Conservation (phyloP, 2,329 filamentous ascomycete species). For the Samsoniella hepiali region DNA sequence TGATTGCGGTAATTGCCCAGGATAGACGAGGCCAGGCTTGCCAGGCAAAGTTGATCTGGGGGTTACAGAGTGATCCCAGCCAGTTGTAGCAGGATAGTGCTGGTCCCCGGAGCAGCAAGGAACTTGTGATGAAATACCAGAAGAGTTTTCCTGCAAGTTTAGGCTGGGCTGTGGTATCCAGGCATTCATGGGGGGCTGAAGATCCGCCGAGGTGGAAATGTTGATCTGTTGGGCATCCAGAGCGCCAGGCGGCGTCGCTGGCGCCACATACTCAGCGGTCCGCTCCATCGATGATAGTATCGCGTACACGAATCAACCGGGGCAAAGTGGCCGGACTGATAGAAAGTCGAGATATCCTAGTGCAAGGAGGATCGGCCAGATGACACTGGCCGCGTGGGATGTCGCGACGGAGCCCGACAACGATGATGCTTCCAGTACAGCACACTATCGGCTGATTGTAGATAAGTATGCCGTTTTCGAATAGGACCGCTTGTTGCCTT, state of each 20-base stretch:
- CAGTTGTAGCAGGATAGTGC: neutral
- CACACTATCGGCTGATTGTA: neutral
- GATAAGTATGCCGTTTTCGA: neutral
- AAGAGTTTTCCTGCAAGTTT: neutral
- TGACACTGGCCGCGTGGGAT: neutral
- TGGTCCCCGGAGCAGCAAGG: neutral
- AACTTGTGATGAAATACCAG: neutral
- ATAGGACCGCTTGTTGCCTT: neutral
- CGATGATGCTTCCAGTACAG: neutral
- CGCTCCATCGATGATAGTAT: conserved; percentile 13
- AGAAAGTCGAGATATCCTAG: neutral
- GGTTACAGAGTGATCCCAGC: conserved; percentile 10
- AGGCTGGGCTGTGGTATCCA: conserved; percentile 11
- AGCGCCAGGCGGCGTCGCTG: conserved; percentile 1
- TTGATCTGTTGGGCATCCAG: conserved; percentile 12
- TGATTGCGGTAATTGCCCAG: conserved; percentile 7
- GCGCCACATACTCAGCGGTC: neutral
- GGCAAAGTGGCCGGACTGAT: neutral
- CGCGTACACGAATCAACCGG: neutral
- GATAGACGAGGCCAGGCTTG: conserved; percentile 7
- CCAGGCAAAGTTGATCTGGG: conserved; percentile 6
- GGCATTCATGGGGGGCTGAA: conserved; percentile 9
- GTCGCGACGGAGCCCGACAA: neutral
- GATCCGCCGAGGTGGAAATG: conserved; percentile 10
- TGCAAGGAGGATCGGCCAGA: neutral